Percentiles rank a stretch among this genome's conserved stretches.
Conservation (phyloP, 805 yeast species). For the Saturnispora zaruensis region DNA sequence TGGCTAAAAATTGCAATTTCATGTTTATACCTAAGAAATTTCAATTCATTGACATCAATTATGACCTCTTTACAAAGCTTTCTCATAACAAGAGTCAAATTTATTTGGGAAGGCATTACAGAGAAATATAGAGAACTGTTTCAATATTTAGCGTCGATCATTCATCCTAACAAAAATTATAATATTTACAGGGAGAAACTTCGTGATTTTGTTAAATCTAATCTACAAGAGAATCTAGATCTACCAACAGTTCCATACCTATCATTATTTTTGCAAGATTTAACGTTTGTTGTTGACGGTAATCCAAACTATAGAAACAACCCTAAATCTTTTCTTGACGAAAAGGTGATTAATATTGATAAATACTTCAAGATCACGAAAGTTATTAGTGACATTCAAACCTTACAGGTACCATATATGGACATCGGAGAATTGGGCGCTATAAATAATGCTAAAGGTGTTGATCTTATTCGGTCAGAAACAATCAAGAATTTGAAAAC, state of each 20-base stretch:
- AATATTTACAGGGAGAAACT: constrained; percentile 58
- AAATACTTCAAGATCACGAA: constrained; percentile 61
- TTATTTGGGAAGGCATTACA: constrained; percentile 50
- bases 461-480: constrained; percentile 23
- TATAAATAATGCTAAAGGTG: constrained; percentile 20
- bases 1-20: constrained; percentile 74
- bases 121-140: constrained; percentile 54
- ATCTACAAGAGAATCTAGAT: constrained; percentile 32
- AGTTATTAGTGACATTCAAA: constrained; percentile 58
- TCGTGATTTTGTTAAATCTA: constrained; percentile 44
- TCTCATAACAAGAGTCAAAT: constrained; percentile 52
- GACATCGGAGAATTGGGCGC: constrained; percentile 27
- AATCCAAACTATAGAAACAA: constrained; percentile 58
- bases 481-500: constrained; percentile 24
- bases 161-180: constrained; percentile 71
- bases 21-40: constrained; percentile 63
- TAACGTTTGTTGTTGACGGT: constrained; percentile 78
- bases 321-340: constrained; percentile 40
- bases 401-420: constrained; percentile 53
- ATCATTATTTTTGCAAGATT: constrained; percentile 65
- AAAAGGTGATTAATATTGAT: constrained; percentile 62
- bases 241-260: constrained; percentile 71
- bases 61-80: constrained; percentile 71
- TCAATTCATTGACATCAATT: constrained; percentile 71
- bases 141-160: constrained; percentile 54